These are phyloP conservation scores for Penicillium sp. DNA, from an alignment of 2,329 filamentous ascomycete genomes.

Conservation along the genomic window DNA sequence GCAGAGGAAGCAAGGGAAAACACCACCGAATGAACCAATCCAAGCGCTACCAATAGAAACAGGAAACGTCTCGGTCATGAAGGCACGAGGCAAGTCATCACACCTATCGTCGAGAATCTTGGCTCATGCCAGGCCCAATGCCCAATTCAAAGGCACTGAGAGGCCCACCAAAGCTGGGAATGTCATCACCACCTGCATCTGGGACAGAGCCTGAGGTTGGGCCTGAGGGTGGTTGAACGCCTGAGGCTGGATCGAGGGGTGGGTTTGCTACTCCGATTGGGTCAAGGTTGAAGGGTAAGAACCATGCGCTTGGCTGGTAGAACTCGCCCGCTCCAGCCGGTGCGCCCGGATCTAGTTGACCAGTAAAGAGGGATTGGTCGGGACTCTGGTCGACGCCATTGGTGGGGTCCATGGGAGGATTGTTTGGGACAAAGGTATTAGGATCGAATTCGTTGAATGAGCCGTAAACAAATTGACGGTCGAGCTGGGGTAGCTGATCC, in stretches of 20 bases:
- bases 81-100: background rate
- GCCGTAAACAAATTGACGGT: conserved; percentile 72
- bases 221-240: conserved; percentile 1
- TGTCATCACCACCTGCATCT: conserved; percentile 12
- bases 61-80: conserved; percentile 13
- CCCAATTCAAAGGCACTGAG: conserved; percentile 30
- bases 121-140: conserved; percentile 20
- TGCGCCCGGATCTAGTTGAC: conserved; percentile 35
- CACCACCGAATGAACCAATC: conserved; percentile 3
- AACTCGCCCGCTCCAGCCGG: conserved; percentile 38
- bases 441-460: conserved; percentile 62
- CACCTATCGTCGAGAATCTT: conserved; percentile 7
- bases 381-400: conserved; percentile 25
- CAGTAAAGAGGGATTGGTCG: conserved; percentile 34
- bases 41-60: conserved; percentile 2
- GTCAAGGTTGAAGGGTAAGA: conserved; percentile 89
- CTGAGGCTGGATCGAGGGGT: conserved; percentile 1
- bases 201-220: conserved; percentile 10
- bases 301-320: conserved; percentile 68
- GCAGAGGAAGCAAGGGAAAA: conserved; percentile 1
- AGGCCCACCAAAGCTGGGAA: conserved; percentile 22
- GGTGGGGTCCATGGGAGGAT: conserved; percentile 27
- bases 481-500: conserved; percentile 62
- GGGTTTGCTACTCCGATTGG: conserved; percentile 43
- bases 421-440: conserved; percentile 31